Evolutionary conservation across 345 rosid species (phyloP), one percentile per base, ranked within the genome.

Genomic region (Bruguiera gymnorhiza): DNA sequence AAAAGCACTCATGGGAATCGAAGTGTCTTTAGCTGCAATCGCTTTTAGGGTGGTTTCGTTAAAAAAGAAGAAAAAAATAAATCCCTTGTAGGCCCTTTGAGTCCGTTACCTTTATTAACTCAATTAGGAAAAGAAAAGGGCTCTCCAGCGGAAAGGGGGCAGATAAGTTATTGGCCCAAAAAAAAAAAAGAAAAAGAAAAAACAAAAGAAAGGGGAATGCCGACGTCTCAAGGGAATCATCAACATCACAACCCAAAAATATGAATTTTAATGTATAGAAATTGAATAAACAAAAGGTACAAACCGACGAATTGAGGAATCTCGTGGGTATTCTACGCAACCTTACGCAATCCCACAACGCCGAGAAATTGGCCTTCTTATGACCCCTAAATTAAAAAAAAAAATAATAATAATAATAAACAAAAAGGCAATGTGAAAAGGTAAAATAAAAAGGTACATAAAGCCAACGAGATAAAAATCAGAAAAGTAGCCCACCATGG

Each of bases 251-350:
- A 32, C 58, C 39, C 21, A 20, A 10, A 62, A 48, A 53, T 23
- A 31, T 55, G 27, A 55, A 55, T 8, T 11, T 23, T 16, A 7
- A 55, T 21, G 60, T 10, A 55, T 21, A 55, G 60, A 23, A 55
- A 55, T 23, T 3, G 60, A 55, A 55, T 24, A 55, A 55, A 23
- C 60, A 55, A 55, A 26, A 23, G 60, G 23, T 26, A 55, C 56
- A 53, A 55, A 23, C 16, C 24, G 16, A 55, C 60, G 53, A 70
- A 39, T 26, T 63, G 64, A 58, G 53, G 75, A 71, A 78, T 66
- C 73, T 63, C 36, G 24, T 62, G 29, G 31, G 31, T 59, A 20
- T 30, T 71, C n/a, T 27, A 9, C 26, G 62, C 50, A 16, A 39
- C 26, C 60, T 66, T 55, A 43, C 72, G 39, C 15, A 8, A 3